A percentile compares a stretch with the other conserved stretches of the same genome.
Conservation (phyloP, 805 yeast species). For the Pichia heedii region DNA sequence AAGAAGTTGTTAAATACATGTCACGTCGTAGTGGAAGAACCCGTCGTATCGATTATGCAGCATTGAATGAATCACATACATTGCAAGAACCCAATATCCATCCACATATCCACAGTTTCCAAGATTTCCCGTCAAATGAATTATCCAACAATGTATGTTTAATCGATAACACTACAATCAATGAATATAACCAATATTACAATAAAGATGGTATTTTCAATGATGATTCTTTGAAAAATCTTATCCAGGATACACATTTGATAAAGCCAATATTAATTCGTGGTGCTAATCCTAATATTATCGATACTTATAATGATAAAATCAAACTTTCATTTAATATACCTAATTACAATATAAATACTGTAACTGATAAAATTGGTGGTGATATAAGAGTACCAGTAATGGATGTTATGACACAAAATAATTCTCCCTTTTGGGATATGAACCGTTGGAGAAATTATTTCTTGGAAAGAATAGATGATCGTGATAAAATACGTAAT, state of each 20-base stretch:
- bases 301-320: slow-evolving; percentile 7
- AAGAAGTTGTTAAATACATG: too few species aligned
- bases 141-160: slow-evolving; percentile 16
- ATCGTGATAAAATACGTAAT: slow-evolving; percentile 61
- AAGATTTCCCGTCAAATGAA: slow-evolving; percentile 11
- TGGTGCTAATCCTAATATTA: slow-evolving; percentile 17
- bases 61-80: slow-evolving; percentile 65
- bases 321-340: slow-evolving; percentile 17
- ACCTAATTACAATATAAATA: slow-evolving; percentile 52
- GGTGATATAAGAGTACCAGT: slow-evolving; percentile 60
- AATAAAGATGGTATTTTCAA: slow-evolving; percentile 14
- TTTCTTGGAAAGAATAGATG: slow-evolving; percentile 35
- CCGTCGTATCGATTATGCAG: slow-evolving; percentile 60
- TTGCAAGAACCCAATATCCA: slow-evolving; percentile 46
- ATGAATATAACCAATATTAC: slow-evolving; percentile 6
- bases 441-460: slow-evolving; percentile 69
- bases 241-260: slow-evolving; percentile 23
- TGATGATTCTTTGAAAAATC: slow-evolving; percentile 17
- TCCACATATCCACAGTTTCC: slow-evolving; percentile 37
- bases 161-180: slow-evolving; percentile 19
- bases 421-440: slow-evolving; percentile 57
- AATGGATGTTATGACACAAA: slow-evolving; percentile 84
- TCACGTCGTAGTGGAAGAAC: slow-evolving; percentile 19
- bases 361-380: slow-evolving; percentile 54
- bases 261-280: slow-evolving; percentile 26